Evolutionary conservation across 495 filamentous ascomycete genomes (phyloP).

Genomic region (Hapsidospora chrysogenum): DNA sequence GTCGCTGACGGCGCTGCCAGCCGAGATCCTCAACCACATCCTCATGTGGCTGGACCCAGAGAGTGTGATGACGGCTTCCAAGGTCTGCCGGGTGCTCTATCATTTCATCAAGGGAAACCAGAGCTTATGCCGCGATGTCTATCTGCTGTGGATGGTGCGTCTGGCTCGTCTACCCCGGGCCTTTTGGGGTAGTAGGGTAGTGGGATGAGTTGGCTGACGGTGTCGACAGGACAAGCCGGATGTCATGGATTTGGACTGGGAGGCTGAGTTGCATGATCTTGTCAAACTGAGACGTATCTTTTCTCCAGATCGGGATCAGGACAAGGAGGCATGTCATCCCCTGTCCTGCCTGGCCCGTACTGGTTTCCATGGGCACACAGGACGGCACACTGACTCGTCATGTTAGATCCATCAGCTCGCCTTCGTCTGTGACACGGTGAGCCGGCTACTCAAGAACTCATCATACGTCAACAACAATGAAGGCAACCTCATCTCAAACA

Average conservation of each 20-base stretch:
- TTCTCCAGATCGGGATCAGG: conserved; percentile 9
- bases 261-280: conserved; percentile 27
- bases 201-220: too few species aligned
- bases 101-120: conserved; percentile 31
- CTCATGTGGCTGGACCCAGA: conserved; percentile 32
- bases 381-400: not conserved
- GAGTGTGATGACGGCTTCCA: conserved; percentile 29
- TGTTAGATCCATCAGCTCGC: conserved; percentile 10
- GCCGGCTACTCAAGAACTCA: conserved; percentile 17
- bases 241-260: conserved; percentile 26
- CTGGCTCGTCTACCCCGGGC: not conserved
- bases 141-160: conserved; percentile 24
- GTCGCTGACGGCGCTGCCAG: conserved; percentile 27
- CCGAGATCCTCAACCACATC: conserved; percentile 42
- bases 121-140: conserved; percentile 34
- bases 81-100: conserved; percentile 29
- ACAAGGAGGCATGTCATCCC: conserved; percentile 14
- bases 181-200: not conserved
- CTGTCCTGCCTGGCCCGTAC: not conserved
- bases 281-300: conserved; percentile 28
- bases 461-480: conserved; percentile 7
- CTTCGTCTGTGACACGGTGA: conserved; percentile 21
- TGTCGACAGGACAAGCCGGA: conserved; percentile 22
- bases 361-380: not conserved
- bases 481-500: conserved; percentile 18